phyloP scores from a whole-genome alignment of 164 flowering plant genomes.

The Platanus orientalis region DNA sequence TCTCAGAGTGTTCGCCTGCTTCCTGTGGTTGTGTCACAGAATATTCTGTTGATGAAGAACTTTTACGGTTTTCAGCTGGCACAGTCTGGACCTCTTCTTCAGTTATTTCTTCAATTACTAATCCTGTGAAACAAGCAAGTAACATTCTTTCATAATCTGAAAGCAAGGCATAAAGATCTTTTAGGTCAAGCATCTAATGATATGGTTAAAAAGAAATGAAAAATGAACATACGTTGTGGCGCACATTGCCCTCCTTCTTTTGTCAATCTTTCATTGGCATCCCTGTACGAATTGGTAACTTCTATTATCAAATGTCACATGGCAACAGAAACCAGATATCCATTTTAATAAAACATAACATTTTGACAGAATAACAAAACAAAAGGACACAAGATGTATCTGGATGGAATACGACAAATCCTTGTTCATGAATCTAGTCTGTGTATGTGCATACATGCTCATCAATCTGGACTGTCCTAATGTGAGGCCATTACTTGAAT shows the following conservation, averaged over 20 bases:
- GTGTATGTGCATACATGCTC: background rate
- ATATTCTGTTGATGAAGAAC: conserved; percentile 23
- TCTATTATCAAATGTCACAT: conserved; percentile 12
- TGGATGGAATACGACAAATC: conserved; percentile 3
- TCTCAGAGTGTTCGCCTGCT: conserved; percentile 18
- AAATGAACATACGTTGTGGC: conserved; percentile 39
- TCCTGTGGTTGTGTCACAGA: conserved; percentile 32
- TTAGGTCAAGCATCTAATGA: background rate
- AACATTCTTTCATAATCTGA: background rate
- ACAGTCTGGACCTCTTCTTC: conserved; percentile 43
- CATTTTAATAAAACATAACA: background rate
- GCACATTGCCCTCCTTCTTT: conserved; percentile 29
- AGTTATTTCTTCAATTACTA: conserved; percentile 85
- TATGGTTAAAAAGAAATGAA: background rate
- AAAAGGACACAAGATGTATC: background rate
- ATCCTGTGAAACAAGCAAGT: conserved; percentile 34
- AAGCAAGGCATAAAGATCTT: background rate
- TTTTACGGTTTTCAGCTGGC: conserved; percentile 24
- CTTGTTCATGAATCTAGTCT: background rate
- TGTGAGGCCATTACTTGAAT: background rate
- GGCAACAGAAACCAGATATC: background rate
- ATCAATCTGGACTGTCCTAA: background rate
- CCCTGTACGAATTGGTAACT: conserved; percentile 37
- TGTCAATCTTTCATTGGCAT: conserved; percentile 45
- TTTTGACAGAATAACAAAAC: background rate